phyloP scores from a whole-genome alignment of 306 rosid species.

The Lupinus albus region DNA sequence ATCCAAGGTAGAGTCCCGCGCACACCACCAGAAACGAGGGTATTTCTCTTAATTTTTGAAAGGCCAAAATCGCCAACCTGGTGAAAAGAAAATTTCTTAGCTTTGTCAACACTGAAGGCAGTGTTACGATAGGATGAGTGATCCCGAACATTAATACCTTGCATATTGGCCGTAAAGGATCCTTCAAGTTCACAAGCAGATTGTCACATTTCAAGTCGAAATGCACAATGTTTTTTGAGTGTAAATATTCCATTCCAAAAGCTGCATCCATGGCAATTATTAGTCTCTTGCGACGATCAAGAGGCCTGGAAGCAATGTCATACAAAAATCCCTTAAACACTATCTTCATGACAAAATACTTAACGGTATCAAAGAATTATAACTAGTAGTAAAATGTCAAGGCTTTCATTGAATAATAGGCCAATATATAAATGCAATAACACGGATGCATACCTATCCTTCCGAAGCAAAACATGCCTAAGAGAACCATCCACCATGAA shows the following conservation, averaged over 20 bases:
- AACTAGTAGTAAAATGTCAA: constrained; percentile 9
- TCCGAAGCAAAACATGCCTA: constrained; percentile 81
- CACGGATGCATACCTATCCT: constrained; percentile 64
- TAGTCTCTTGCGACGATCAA: constrained; percentile 83
- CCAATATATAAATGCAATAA: constrained; percentile 33
- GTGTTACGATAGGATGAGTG: constrained; percentile 12
- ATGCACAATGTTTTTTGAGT: constrained; percentile 82
- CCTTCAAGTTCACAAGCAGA: constrained; percentile 86
- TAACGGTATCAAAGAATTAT: background rate
- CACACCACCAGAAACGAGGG: constrained; percentile 89
- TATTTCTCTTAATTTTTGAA: constrained; percentile 80
- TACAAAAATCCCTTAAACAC: constrained; percentile 31
- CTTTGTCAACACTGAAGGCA: background rate
- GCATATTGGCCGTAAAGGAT: constrained; percentile 83
- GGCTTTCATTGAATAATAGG: constrained; percentile 11
- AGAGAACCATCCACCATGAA: constrained; percentile 93
- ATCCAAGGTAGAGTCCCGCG: constrained; percentile 94
- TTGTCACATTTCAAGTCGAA: constrained; percentile 94
- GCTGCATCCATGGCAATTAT: constrained; percentile 96
- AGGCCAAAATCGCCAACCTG: constrained; percentile 95
- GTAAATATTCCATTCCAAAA: constrained; percentile 93
- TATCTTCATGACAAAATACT: constrained; percentile 18
- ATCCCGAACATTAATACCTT: constrained; percentile 53
- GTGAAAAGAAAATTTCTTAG: constrained; percentile 22
- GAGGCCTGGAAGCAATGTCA: constrained; percentile 58